Percentiles rank a stretch among this genome's conserved stretches.
Conservation (phyloP, 805 yeast species). For the Sungouiozyma intestinalis region DNA sequence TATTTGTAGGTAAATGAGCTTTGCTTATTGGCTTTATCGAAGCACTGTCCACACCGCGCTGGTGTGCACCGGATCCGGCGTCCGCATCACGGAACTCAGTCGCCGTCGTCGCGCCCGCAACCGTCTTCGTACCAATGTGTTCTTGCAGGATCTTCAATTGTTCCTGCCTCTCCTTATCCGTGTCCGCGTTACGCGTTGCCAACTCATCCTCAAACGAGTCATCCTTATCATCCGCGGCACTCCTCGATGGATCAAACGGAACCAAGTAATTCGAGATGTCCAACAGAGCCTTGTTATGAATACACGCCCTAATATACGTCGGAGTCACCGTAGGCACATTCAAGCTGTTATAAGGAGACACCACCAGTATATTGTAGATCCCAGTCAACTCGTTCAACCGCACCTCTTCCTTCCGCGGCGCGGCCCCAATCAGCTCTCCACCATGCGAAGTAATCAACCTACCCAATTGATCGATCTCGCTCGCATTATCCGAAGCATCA, state of each 20-base stretch:
- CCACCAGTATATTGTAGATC: conserved; percentile 11
- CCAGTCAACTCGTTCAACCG: conserved; percentile 1
- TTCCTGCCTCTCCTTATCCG: conserved; percentile 1
- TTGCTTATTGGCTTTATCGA: not conserved
- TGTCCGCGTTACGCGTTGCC: not conserved
- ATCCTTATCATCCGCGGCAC: not conserved
- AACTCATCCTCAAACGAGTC: conserved; percentile 3
- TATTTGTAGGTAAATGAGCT: conserved; percentile 16
- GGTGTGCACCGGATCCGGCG: too few species aligned
- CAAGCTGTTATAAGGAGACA: conserved; percentile 24
- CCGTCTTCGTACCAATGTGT: conserved; percentile 3
- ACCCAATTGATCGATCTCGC: conserved; percentile 15
- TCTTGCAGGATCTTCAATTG: conserved; percentile 4
- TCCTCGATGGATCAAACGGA: conserved; percentile 21
- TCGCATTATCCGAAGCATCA: conserved; percentile 17
- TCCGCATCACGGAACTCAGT: too few species aligned
- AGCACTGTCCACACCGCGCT: too few species aligned
- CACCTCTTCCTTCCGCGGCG: conserved; percentile 10
- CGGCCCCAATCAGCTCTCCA: conserved; percentile 15
- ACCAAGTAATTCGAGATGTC: conserved; percentile 18
- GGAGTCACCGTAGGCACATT: conserved; percentile 24
- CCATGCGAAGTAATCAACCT: conserved; percentile 15
- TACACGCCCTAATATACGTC: conserved; percentile 22
- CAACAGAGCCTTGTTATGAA: conserved; percentile 13
- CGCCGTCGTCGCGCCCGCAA: not conserved